Percentiles rank a stretch among this genome's conserved stretches.
phyloP scores from a whole-genome alignment of 108 stramenopile genomes.

The Fistulifera solaris region DNA sequence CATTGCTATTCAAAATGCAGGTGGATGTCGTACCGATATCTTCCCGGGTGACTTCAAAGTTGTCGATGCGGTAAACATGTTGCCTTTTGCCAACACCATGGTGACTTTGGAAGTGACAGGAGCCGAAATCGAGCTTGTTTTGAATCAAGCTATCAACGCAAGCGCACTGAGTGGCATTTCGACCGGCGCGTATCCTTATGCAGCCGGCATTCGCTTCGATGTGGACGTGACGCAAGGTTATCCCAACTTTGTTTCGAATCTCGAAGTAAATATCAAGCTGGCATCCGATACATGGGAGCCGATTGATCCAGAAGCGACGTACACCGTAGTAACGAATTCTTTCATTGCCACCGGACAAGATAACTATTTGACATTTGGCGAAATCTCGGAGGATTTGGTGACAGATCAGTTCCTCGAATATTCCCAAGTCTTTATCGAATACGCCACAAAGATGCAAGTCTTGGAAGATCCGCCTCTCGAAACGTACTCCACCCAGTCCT shows the following conservation, averaged over 20 bases:
- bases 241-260: constrained; percentile 16
- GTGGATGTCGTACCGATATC: constrained; percentile 35
- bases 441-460: constrained; percentile 15
- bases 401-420: constrained; percentile 20
- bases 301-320: constrained; percentile 23
- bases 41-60: constrained; percentile 21
- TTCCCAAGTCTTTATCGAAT: constrained; percentile 36
- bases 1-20: constrained; percentile 40
- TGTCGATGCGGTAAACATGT: constrained; percentile 22
- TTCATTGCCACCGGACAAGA: constrained; percentile 28
- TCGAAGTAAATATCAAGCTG: constrained; percentile 33
- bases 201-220: constrained; percentile 44
- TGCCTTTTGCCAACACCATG: constrained; percentile 44
- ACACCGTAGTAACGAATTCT: constrained; percentile 39
- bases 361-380: constrained; percentile 31
- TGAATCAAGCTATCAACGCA: constrained; percentile 32
- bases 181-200: constrained; percentile 38
- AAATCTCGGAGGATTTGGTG: constrained; percentile 20
- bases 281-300: constrained; percentile 24
- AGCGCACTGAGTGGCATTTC: constrained; percentile 4
- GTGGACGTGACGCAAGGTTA: constrained; percentile 20
- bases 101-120: constrained; percentile 37
- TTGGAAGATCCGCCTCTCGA: constrained; percentile 14
- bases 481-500: constrained; percentile 23
- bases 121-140: constrained; percentile 23